Evolutionary conservation across 1,139 yeast genomes (phyloP).

Genomic region (Hyphopichia fennica): DNA sequence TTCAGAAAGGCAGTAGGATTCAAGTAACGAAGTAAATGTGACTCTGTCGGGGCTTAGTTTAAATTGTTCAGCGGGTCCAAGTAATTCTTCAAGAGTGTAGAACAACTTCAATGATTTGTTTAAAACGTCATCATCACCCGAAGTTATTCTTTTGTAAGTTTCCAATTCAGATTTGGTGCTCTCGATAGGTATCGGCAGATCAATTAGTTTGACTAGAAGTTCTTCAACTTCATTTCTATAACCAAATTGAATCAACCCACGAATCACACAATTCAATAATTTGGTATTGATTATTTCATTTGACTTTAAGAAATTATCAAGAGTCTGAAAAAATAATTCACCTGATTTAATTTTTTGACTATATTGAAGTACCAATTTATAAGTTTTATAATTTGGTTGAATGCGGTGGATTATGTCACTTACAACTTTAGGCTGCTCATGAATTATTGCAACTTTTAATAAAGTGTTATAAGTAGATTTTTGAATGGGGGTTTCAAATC

Average conservation of each 20-base stretch:
- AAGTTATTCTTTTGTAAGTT: conserved; percentile 17
- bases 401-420: conserved; percentile 13
- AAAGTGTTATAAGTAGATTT: conserved; percentile 21
- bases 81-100: conserved; percentile 28
- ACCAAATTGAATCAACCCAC: conserved; percentile 12
- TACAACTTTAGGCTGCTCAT: conserved; percentile 15
- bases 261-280: conserved; percentile 17
- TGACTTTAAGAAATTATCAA: conserved; percentile 3
- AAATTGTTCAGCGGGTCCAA: conserved; percentile 3
- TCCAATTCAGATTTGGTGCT: conserved; percentile 8
- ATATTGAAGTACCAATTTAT: conserved; percentile 6
- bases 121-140: conserved; percentile 17
- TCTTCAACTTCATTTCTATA: conserved; percentile 12
- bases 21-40: conserved; percentile 26
- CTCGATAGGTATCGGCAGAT: conserved; percentile 3
- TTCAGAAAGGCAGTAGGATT: conserved; percentile 11
- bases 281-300: conserved; percentile 15
- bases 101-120: conserved; percentile 17
- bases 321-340: conserved; percentile 4
- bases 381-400: conserved; percentile 13
- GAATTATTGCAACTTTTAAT: conserved; percentile 27
- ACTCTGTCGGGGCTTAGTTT: conserved; percentile 23
- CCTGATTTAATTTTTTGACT: neutral
- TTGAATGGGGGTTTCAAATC: conserved; percentile 7
- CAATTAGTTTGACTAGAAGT: conserved; percentile 7